A percentile compares a stretch with the other conserved stretches of the same genome.
Conservation (phyloP, 163 green algal species). For the Chlamydomonas reinhardtii region DNA sequence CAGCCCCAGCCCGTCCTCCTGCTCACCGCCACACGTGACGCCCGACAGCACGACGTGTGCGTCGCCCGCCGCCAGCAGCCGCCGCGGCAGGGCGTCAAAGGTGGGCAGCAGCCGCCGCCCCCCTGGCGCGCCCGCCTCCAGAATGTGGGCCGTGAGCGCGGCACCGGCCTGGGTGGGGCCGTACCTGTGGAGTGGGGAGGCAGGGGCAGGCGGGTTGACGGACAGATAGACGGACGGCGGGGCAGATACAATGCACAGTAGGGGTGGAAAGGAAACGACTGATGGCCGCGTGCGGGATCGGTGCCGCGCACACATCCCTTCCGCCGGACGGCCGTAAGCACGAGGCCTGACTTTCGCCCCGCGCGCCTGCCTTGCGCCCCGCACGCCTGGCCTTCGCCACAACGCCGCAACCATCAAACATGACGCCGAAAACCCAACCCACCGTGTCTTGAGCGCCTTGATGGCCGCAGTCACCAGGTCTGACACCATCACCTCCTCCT, state of each 20-base stretch:
- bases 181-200: neutral
- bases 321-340: too few species aligned
- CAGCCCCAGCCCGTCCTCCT: too few species aligned
- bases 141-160: neutral
- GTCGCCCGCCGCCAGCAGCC: constrained; percentile 9
- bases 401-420: too few species aligned
- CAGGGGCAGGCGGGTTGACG: neutral
- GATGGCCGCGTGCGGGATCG: too few species aligned
- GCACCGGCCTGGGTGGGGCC: constrained; percentile 1
- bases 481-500: constrained; percentile 19
- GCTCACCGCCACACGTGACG: constrained; percentile 22
- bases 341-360: too few species aligned
- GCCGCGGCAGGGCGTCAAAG: constrained; percentile 16
- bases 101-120: constrained; percentile 7
- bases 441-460: constrained; percentile 24
- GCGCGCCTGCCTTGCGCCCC: too few species aligned
- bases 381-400: too few species aligned
- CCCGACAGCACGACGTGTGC: constrained; percentile 6
- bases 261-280: too few species aligned
- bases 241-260: too few species aligned
- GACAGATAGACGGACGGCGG: too few species aligned
- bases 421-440: too few species aligned
- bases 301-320: too few species aligned
- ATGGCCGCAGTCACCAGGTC: constrained; percentile 30
- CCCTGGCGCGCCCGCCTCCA: neutral